Conservation (phyloP, 2,329 filamentous ascomycete species). For the Fusarium stilboides region DNA sequence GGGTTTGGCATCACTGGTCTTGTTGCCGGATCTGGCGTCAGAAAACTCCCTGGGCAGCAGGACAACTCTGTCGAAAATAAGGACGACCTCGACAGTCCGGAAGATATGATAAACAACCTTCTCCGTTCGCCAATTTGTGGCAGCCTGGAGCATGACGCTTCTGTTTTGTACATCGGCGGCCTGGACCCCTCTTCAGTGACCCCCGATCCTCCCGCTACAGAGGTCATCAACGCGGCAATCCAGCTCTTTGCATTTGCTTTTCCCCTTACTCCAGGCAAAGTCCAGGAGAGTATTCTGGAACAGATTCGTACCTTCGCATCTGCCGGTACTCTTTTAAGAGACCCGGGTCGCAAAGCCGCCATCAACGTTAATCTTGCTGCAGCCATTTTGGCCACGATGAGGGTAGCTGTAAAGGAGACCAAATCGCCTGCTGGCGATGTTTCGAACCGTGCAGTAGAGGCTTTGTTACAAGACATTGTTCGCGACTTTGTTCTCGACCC, state of each 20-base stretch:
- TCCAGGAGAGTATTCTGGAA: slow-evolving; percentile 96
- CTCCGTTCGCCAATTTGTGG: slow-evolving; percentile 82
- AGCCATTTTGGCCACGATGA: slow-evolving; percentile 83
- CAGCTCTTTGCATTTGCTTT: slow-evolving; percentile 93
- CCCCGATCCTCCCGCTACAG: slow-evolving; percentile 88
- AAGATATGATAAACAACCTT: slow-evolving; percentile 74
- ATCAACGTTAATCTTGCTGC: slow-evolving; percentile 92
- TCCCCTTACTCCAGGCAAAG: slow-evolving; percentile 88
- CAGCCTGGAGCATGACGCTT: slow-evolving; percentile 90
- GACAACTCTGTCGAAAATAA: slow-evolving; percentile 62
- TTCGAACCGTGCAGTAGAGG: slow-evolving; percentile 82
- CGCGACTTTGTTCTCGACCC: slow-evolving; percentile 82
- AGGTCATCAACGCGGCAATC: slow-evolving; percentile 95
- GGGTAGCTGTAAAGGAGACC: slow-evolving; percentile 88
- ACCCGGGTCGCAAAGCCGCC: slow-evolving; percentile 89
- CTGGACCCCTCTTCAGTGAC: slow-evolving; percentile 60
- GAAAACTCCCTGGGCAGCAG: slow-evolving; percentile 78
- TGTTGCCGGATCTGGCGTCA: slow-evolving; percentile 82
- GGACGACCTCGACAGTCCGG: slow-evolving; percentile 71
- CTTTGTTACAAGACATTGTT: slow-evolving; percentile 82
- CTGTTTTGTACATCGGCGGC: slow-evolving; percentile 78
- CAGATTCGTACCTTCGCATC: slow-evolving; percentile 93
- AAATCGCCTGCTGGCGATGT: slow-evolving; percentile 80
- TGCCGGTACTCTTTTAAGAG: slow-evolving; percentile 83
- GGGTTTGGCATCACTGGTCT: slow-evolving; percentile 94